Evolutionary conservation across 768 basidiomycete genomes (phyloP), one percentile per base, ranked within the genome.

Genomic region (Lentinula edodes): DNA sequence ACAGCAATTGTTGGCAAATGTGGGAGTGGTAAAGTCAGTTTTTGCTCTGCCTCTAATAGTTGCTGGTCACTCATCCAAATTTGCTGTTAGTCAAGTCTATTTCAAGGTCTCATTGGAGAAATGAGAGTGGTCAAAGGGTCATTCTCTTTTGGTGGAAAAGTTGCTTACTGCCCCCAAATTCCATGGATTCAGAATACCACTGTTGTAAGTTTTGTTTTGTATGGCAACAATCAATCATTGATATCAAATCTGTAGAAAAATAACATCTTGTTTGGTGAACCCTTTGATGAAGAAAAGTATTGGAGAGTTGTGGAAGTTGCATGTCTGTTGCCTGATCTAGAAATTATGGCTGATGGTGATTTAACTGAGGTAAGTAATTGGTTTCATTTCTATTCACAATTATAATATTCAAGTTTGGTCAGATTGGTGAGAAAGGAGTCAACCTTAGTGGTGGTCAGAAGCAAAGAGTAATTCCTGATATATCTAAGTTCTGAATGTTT

Each of bases 171-270:
- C 67, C 79, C 87, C 13, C 89, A 91, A 72, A 82, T 80, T 0
- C 85, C 88, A 0, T 91, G 89, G 89, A 90, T 91, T 52, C 87
- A 89, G 69, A 89, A 89, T 68, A 81, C 83, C 0, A 78, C 83
- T 7, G 66, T 87, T 68, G 86, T 86, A 60, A 52, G 81, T 65
- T 6, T 10, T 5, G 23, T 5, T 15, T 10, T 8, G 0, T 13
- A 20, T 34, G 12, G 2, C 13, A 20, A 28, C 8, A 6, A 3
- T 13, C 15, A 53, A 53, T 32, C 10, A 41, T 41, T 45, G 9
- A 56, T 20, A 34, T 38, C 35, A 38, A 61, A 52, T 7, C 57
- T 28, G 28, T 28, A 88, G 81, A 74, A 84, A 63, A 85, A 88
- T 50, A 91, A 90, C 66, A 77, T 90, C 36, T 66, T 84, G 0